Conservation (phyloP, 768 basidiomycete genomes). For the Phlegmacium glaucopus region DNA sequence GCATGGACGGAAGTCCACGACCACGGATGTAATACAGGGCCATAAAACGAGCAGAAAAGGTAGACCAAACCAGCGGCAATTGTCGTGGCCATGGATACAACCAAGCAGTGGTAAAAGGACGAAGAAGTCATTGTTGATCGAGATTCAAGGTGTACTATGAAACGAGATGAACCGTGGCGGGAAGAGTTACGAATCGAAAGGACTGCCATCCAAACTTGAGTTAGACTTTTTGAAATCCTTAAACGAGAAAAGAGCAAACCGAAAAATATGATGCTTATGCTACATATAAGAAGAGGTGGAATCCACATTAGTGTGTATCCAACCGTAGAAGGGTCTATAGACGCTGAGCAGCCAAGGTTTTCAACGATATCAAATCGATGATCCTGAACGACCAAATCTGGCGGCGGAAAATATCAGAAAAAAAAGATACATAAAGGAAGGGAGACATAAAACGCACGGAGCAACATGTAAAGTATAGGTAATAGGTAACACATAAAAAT, state of each 20-base stretch:
- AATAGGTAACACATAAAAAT: slow-evolving; percentile 46
- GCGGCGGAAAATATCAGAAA: slow-evolving; percentile 1
- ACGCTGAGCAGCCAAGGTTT: slow-evolving; percentile 52
- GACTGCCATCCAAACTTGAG: slow-evolving; percentile 16
- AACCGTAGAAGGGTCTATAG: slow-evolving; percentile 40
- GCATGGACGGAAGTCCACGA: slow-evolving; percentile 48
- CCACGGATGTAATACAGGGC: slow-evolving; percentile 32
- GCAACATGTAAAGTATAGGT: slow-evolving; percentile 53
- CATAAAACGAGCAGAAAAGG: slow-evolving; percentile 35
- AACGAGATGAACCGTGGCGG: slow-evolving; percentile 18
- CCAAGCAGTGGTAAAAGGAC: slow-evolving; percentile 55
- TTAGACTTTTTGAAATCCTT: neutral
- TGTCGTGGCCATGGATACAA: slow-evolving; percentile 43
- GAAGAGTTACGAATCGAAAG: slow-evolving; percentile 32
- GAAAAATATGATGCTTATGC: slow-evolving; percentile 37
- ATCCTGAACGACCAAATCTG: slow-evolving; percentile 57
- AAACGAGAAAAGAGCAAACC: slow-evolving; percentile 27
- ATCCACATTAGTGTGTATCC: slow-evolving; percentile 42
- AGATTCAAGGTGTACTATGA: slow-evolving; percentile 35
- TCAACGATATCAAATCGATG: slow-evolving; percentile 60
- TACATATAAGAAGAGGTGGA: slow-evolving; percentile 42
- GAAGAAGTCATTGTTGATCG: slow-evolving; percentile 40
- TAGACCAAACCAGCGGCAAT: slow-evolving; percentile 36
- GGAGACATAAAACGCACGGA: slow-evolving; percentile 42
- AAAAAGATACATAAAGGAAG: neutral